Conservation (phyloP, 2,329 filamentous ascomycete species). For the Mycosphaerelloides madeirae region DNA sequence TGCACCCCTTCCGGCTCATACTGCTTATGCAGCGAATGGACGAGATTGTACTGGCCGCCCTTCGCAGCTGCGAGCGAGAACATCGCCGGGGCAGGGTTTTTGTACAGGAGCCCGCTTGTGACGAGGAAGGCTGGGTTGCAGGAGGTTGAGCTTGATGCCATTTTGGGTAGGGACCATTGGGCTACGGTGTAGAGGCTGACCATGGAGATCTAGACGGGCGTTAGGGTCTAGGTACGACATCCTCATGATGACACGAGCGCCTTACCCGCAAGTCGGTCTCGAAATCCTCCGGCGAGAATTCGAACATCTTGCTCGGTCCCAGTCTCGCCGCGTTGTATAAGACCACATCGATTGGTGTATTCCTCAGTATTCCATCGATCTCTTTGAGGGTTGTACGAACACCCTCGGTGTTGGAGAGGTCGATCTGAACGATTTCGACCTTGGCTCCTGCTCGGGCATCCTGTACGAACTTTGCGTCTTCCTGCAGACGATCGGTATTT, state of each 20-base stretch:
- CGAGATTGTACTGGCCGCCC: slow-evolving; percentile 47
- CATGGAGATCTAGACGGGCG: slow-evolving; percentile 36
- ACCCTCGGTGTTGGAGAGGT: slow-evolving; percentile 38
- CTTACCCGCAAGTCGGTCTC: slow-evolving; percentile 46
- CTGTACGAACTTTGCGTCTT: slow-evolving; percentile 21
- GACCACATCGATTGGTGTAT: slow-evolving; percentile 39
- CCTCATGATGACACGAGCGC: neutral
- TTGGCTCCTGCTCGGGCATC: slow-evolving; percentile 13
- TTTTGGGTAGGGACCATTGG: slow-evolving; percentile 42
- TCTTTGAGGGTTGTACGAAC: slow-evolving; percentile 37
- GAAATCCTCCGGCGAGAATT: slow-evolving; percentile 41
- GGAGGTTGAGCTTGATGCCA: slow-evolving; percentile 7
- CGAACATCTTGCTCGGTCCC: slow-evolving; percentile 37
- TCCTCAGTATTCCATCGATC: slow-evolving; percentile 35
- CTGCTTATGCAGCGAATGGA: slow-evolving; percentile 40
- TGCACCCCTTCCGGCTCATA: slow-evolving; percentile 41
- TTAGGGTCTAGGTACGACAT: slow-evolving; percentile 1
- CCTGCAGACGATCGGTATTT: slow-evolving; percentile 18
- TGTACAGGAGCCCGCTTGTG: slow-evolving; percentile 44
- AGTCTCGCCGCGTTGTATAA: slow-evolving; percentile 51
- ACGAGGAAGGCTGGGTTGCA: slow-evolving; percentile 45
- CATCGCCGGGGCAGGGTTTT: slow-evolving; percentile 32
- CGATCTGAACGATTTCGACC: slow-evolving; percentile 39
- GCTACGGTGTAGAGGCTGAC: slow-evolving; percentile 44
- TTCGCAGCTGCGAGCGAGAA: slow-evolving; percentile 48